These are phyloP conservation scores for Pilasporangium apinafurcum DNA, from an alignment of 352 stramenopile species.

Conservation along the genomic window DNA sequence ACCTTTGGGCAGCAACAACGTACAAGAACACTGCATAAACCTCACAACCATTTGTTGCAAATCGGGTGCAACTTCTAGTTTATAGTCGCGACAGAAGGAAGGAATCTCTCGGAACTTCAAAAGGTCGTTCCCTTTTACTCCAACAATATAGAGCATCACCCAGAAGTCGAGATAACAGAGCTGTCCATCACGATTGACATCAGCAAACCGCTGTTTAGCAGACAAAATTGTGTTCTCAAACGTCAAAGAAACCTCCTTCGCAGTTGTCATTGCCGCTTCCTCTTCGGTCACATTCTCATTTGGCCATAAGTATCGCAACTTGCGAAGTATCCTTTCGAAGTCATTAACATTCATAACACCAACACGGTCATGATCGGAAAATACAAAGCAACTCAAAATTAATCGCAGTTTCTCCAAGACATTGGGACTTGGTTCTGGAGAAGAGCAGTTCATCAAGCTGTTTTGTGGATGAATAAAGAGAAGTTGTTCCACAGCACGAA, in stretches of 20 bases:
- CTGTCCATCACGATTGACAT: constrained; percentile 46
- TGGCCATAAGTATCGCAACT: constrained; percentile 58
- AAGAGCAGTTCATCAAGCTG: no score
- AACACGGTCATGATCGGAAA: constrained; percentile 59
- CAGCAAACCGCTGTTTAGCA: constrained; percentile 34
- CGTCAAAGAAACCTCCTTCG: constrained; percentile 22
- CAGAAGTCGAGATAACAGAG: constrained; percentile 83
- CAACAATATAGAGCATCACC: constrained; percentile 76
- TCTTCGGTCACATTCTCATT: constrained; percentile 33
- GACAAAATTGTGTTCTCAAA: constrained; percentile 54
- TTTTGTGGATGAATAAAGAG: constrained; percentile 35
- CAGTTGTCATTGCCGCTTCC: constrained; percentile 15
- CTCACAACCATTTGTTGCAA: constrained; percentile 32
- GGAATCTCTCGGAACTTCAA: constrained; percentile 65
- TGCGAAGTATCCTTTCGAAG: constrained; percentile 45
- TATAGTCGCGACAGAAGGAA: constrained; percentile 71
- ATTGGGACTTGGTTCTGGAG: neutral
- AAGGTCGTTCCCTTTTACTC: constrained; percentile 37
- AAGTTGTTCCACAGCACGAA: constrained; percentile 36
- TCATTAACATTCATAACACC: constrained; percentile 37
- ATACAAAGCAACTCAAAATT: constrained; percentile 65
- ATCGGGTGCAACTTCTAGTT: constrained; percentile 55
- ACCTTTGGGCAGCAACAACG: constrained; percentile 43
- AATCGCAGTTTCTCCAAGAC: constrained; percentile 51
- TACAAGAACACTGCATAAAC: constrained; percentile 61